These are phyloP conservation scores for Beauveria scarabaeidicola DNA, from an alignment of 2,329 filamentous ascomycete genomes.

Conservation along the genomic window DNA sequence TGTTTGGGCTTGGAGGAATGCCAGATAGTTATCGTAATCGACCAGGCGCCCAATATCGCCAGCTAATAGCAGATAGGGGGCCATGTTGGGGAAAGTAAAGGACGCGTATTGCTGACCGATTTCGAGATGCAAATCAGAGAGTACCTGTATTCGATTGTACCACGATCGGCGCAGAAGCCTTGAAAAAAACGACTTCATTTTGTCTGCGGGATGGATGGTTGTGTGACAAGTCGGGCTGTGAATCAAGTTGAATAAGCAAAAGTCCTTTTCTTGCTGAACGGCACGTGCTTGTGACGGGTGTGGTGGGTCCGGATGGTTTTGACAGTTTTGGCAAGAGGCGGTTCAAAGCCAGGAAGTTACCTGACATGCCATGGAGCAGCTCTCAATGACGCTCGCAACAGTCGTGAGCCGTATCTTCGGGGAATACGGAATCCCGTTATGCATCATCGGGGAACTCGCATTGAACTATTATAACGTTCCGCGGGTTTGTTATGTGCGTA, in stretches of 20 bases:
- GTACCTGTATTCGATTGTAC: slow-evolving; percentile 14
- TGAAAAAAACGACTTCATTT: slow-evolving; percentile 8
- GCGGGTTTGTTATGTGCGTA: slow-evolving; percentile 12
- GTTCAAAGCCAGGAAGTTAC: not conserved
- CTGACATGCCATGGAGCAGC: not conserved
- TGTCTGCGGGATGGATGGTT: not conserved
- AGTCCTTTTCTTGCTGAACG: too few species aligned
- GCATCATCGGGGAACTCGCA: slow-evolving; percentile 12
- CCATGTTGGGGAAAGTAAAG: slow-evolving; percentile 26
- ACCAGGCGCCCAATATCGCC: slow-evolving; percentile 43
- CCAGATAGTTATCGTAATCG: slow-evolving; percentile 36
- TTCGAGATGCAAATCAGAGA: slow-evolving; percentile 38
- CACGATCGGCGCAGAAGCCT: slow-evolving; percentile 14
- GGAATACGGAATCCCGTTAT: slow-evolving; percentile 9
- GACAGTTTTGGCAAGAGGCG: not conserved
- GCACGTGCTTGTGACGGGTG: not conserved
- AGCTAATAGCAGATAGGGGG: slow-evolving; percentile 33
- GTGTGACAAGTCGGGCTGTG: too few species aligned
- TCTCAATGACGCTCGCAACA: not conserved
- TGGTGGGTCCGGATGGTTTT: not conserved
- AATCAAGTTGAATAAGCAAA: too few species aligned
- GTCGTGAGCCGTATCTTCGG: slow-evolving; percentile 6
- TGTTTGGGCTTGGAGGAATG: slow-evolving; percentile 35
- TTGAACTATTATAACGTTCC: slow-evolving; percentile 15
- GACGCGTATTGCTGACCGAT: slow-evolving; percentile 26